A percentile compares a stretch with the other conserved stretches of the same genome.
These are phyloP conservation scores for Xylaria sp. DNA, from an alignment of 2,329 filamentous ascomycete species.

Conservation along the genomic window DNA sequence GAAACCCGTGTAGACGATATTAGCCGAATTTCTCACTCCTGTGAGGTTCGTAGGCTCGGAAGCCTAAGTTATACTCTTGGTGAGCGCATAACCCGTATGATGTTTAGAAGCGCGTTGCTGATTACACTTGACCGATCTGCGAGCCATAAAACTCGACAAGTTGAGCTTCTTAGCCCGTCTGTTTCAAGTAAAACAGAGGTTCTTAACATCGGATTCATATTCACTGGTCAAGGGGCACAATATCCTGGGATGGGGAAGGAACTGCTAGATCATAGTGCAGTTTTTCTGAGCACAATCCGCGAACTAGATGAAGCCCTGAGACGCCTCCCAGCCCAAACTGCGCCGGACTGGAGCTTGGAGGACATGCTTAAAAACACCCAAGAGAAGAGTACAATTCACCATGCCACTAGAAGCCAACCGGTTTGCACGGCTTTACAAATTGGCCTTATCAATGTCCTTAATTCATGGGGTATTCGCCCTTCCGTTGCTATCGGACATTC, in stretches of 20 bases:
- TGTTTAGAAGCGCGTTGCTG: no score
- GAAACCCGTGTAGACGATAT: no score
- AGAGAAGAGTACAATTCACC: not conserved
- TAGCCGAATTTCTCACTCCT: no score
- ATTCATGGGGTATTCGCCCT: conserved; percentile 20
- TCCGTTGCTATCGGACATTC: conserved; percentile 36
- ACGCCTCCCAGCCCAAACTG: not conserved
- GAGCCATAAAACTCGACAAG: no score
- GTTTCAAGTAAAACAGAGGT: no score
- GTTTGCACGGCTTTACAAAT: conserved; percentile 35
- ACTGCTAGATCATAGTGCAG: conserved; percentile 27
- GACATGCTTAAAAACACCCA: conserved; percentile 7
- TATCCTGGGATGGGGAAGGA: conserved; percentile 41
- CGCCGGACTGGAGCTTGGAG: conserved; percentile 25
- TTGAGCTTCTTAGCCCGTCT: no score
- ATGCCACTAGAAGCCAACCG: conserved; percentile 22
- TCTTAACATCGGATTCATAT: conserved; percentile 28
- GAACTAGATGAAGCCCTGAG: conserved; percentile 19
- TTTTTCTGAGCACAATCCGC: conserved; percentile 28
- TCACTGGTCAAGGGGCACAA: conserved; percentile 42
- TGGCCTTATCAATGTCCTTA: conserved; percentile 24
- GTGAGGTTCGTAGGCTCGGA: no score
- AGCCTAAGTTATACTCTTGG: no score
- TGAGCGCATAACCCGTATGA: no score
- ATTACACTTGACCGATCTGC: no score